Evolutionary conservation across 2,329 filamentous ascomycete species (phyloP).

Genomic region (Xylariaceae sp.): DNA sequence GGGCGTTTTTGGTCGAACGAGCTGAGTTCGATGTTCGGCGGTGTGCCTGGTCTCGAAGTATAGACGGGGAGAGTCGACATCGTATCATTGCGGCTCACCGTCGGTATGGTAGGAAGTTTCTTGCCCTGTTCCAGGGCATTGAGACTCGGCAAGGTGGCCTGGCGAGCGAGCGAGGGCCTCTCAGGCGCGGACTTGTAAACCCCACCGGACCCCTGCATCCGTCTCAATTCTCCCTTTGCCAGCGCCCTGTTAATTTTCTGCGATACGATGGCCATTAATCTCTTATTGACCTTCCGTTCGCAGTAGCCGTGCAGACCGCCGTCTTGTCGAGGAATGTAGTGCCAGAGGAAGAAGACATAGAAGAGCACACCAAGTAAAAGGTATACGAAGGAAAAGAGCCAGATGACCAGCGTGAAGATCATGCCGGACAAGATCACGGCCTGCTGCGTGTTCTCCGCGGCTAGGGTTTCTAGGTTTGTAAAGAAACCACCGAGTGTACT

Average conservation of each 20-base stretch:
- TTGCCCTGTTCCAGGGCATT: constrained; percentile 44
- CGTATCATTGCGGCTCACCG: constrained; percentile 54
- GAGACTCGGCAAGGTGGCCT: constrained; percentile 64
- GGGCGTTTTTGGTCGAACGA: constrained; percentile 48
- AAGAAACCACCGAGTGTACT: constrained; percentile 71
- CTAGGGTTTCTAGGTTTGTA: constrained; percentile 69
- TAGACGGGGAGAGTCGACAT: constrained; percentile 58
- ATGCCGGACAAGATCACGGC: constrained; percentile 82
- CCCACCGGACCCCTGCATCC: constrained; percentile 46
- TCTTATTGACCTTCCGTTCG: constrained; percentile 81
- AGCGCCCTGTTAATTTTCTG: constrained; percentile 85
- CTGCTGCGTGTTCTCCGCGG: constrained; percentile 68
- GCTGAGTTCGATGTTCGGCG: constrained; percentile 47
- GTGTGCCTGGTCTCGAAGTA: constrained; percentile 52
- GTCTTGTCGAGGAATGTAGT: constrained; percentile 79
- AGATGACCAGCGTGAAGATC: constrained; percentile 86
- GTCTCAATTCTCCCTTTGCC: constrained; percentile 65
- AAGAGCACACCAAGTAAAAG: constrained; percentile 70
- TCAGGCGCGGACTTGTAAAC: constrained; percentile 51
- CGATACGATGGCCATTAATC: constrained; percentile 77
- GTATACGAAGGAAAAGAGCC: constrained; percentile 73
- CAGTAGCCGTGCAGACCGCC: constrained; percentile 81
- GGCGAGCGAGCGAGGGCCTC: constrained; percentile 44
- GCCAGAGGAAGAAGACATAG: constrained; percentile 85
- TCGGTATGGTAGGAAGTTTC: constrained; percentile 53